Percentiles rank a stretch among this genome's conserved stretches.
Evolutionary conservation across 169 alveolate genomes (phyloP).

Genomic region (Miamiensis avidus): DNA sequence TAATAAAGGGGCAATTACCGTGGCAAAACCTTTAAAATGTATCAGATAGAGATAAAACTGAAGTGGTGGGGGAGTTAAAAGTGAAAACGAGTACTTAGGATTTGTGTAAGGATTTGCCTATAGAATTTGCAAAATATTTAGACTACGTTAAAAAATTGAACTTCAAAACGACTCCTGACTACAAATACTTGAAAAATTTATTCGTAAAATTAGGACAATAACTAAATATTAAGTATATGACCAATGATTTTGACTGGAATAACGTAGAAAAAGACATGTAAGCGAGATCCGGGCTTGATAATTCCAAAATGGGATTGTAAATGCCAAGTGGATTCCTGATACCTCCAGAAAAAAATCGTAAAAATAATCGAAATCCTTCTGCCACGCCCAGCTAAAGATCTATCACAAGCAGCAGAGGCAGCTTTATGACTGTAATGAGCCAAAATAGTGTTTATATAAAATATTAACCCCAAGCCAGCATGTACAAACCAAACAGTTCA

Average conservation of each 20-base stretch:
- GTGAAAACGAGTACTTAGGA: slow-evolving; percentile 52
- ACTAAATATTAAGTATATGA: slow-evolving; percentile 14
- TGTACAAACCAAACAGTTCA: not conserved
- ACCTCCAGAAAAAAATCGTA: not conserved
- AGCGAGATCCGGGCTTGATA: too few relatives aligned
- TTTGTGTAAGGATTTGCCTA: slow-evolving; percentile 68
- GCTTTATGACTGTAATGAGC: not conserved
- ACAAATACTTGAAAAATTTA: slow-evolving; percentile 58
- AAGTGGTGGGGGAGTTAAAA: slow-evolving; percentile 66
- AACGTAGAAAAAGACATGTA: not conserved
- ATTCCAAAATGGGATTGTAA: too few relatives aligned
- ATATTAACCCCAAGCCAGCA: not conserved
- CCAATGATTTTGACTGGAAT: slow-evolving; percentile 44
- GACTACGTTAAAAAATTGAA: slow-evolving; percentile 65
- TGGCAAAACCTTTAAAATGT: slow-evolving; percentile 61
- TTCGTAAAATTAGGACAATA: slow-evolving; percentile 35
- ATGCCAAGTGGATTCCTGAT: not conserved
- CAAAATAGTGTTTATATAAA: not conserved
- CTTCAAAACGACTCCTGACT: slow-evolving; percentile 71
- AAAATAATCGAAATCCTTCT: not conserved
- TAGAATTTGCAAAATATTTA: slow-evolving; percentile 56
- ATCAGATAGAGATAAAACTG: slow-evolving; percentile 38
- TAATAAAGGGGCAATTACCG: slow-evolving; percentile 70
- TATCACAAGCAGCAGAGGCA: not conserved
- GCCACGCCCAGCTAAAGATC: not conserved